Evolutionary conservation across 148 eudicot genomes (phyloP).

Genomic region (Oxyria digyna): DNA sequence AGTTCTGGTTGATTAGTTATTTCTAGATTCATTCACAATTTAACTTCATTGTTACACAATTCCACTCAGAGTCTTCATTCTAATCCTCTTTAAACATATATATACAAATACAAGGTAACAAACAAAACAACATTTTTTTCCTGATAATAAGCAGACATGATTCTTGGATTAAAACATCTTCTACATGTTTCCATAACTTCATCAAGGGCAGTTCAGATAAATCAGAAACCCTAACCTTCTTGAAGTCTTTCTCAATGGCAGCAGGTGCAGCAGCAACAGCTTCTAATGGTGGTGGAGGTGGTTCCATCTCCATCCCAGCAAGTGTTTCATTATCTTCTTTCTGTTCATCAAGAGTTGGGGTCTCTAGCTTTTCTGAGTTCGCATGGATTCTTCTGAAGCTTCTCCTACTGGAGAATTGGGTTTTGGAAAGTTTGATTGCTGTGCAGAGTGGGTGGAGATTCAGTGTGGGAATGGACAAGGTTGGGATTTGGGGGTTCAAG

Average conservation of each 20-base stretch:
- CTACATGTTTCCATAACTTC: too few relatives aligned
- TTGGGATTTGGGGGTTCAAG: conserved; percentile 1
- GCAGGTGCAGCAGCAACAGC: conserved; percentile 6
- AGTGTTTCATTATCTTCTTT: background rate
- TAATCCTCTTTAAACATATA: background rate
- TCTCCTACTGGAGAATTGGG: background rate
- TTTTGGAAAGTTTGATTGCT: background rate
- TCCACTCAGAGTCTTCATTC: background rate
- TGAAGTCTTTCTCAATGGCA: conserved; percentile 45
- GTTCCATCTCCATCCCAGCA: background rate
- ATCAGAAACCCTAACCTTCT: conserved; percentile 39
- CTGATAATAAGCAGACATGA: background rate
- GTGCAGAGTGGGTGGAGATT: background rate
- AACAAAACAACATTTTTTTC: background rate
- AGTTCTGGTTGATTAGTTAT: too few relatives aligned
- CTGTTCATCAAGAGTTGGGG: background rate
- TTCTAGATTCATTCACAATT: too few relatives aligned
- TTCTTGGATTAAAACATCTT: background rate
- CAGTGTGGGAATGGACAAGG: background rate
- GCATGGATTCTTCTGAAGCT: conserved; percentile 5
- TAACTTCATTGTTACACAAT: too few relatives aligned
- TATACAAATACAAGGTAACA: background rate
- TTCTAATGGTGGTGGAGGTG: conserved; percentile 6
- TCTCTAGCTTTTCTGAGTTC: conserved; percentile 1
- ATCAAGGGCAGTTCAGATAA: too few relatives aligned